phyloP scores from a whole-genome alignment of 2,329 filamentous ascomycete species.

The Botrytis porri region DNA sequence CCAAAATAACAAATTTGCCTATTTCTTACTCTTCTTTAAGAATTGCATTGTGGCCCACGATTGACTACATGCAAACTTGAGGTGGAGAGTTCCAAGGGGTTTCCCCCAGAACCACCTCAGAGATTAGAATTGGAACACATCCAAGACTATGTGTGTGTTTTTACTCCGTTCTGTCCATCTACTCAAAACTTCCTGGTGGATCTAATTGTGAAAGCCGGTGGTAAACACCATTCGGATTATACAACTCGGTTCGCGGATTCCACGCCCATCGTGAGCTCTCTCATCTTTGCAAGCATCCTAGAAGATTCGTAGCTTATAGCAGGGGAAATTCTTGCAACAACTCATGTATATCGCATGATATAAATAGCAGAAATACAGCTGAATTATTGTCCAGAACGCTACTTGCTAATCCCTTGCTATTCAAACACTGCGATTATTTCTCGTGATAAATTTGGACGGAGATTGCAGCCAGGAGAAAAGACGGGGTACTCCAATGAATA shows the following conservation, averaged over 20 bases:
- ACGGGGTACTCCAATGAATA: neutral
- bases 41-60: too few species aligned
- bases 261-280: neutral
- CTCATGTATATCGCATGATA: neutral
- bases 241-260: neutral
- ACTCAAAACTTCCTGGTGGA: neutral
- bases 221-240: neutral
- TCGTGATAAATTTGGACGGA: neutral
- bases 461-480: neutral
- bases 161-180: neutral
- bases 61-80: neutral
- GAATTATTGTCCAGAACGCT: neutral
- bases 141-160: neutral
- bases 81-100: neutral
- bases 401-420: neutral
- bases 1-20: neutral
- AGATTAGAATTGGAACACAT: neutral
- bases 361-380: neutral
- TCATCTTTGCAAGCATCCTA: neutral
- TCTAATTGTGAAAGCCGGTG: neutral
- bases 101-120: neutral
- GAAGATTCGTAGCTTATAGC: neutral
- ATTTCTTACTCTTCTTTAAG: neutral
- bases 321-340: accelerated
- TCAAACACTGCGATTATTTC: neutral